Base-by-base conservation (phyloP, 2,329 filamentous ascomycete genomes). In the Alternaria panax region DNA sequence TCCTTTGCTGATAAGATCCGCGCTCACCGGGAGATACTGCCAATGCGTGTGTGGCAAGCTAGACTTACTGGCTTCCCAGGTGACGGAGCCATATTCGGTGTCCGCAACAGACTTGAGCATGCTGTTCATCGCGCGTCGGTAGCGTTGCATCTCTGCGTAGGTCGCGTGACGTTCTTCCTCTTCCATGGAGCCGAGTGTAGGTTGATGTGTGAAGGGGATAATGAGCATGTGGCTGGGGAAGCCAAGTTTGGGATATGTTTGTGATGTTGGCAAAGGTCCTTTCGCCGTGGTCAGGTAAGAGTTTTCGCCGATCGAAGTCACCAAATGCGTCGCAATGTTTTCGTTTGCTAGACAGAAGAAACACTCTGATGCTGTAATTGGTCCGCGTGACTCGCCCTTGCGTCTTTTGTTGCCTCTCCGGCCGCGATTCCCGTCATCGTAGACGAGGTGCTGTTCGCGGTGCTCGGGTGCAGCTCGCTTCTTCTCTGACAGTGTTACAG, bases 261-360 rank as follows among this genome's bases (percentile, higher is more conserved):
- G 81, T 0, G 86, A 79, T 2, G 88, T 90, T 2, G 92, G 89
- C 1, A 99, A 84, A 5, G 95, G 93, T 0, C 95, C 95, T 77
- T 97, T 97, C 59, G 95, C 92, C 24, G 91, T 95, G 27, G 95
- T 96, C 54, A 98, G 80, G 77, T 98, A 98, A 54, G 88, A 86
- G 60, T 96, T 91, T 18, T 93, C 89, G 53, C 92, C 95, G 64
- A 99, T 94, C 25, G 91, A 93, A 65, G 91, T 90, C 70, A 97
- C 90, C 78, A 99, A 90, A 79, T 99, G 94, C 1, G 90, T 90
- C 52, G 91, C 90, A 43, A 95, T 83, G 61, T 90, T 90, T 6
- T 91, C 88, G 76, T 96, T 97, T 6, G 92, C 93, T 11, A 99
- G 85, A 75, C 95, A 99, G 82, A 99, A 98, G 83, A 95, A 99